These are phyloP conservation scores for Aspergillus sp. DNA, from an alignment of 2,329 filamentous ascomycete species.

Conservation along the genomic window DNA sequence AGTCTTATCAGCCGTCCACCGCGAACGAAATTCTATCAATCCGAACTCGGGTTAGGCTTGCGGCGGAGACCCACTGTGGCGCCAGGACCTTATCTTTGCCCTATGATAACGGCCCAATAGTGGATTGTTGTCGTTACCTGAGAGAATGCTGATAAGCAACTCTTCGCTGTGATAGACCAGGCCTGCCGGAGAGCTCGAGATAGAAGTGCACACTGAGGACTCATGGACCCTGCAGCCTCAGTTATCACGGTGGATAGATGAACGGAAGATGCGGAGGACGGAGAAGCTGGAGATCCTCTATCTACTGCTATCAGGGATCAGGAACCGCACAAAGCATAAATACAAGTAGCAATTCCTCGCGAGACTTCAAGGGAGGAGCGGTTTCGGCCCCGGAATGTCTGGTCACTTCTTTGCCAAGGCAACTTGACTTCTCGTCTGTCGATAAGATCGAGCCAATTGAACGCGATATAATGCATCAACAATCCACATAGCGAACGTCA, in stretches of 20 bases:
- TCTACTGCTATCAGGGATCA: neutral
- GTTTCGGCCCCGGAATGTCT: constrained; percentile 3
- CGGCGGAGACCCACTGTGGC: neutral
- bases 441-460: neutral
- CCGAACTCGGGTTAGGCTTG: neutral
- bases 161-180: neutral
- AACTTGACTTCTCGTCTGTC: neutral
- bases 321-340: constrained; percentile 1
- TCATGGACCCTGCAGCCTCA: neutral
- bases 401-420: neutral
- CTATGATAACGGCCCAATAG: neutral
- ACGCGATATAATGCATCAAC: neutral
- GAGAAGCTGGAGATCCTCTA: neutral
- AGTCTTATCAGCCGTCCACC: neutral
- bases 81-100: constrained; percentile 2
- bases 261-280: neutral
- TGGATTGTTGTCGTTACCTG: neutral
- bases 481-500: neutral
- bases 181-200: neutral
- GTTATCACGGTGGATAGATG: constrained; percentile 1
- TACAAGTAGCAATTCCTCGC: constrained; percentile 7
- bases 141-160: constrained; percentile 1
- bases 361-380: neutral
- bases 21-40: neutral
- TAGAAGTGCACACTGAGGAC: neutral